Evolutionary conservation across 352 stramenopile species (phyloP), one percentile per base, ranked within the genome.

Genomic region (Thraustotheca clavata): DNA sequence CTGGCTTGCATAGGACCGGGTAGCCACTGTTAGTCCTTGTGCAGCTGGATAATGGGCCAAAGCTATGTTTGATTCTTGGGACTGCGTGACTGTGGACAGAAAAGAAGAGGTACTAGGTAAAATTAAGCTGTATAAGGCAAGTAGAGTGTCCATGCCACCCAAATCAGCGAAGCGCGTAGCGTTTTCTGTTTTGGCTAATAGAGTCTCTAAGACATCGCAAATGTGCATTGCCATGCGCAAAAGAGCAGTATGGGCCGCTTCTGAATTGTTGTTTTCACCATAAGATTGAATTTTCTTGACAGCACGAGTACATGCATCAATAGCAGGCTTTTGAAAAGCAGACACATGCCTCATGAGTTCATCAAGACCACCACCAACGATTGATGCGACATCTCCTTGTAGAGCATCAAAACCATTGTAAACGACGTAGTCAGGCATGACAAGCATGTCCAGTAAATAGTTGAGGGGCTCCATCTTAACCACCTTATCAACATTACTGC

Each of bases 321-420:
- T 86, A 7, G 91, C 79, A 33, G 82, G 70, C 35, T 82, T 79
- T 52, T 93, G 89, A 41, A 98, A 85, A 32, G 72, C 83, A 33
- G 89, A 82, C 40, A 97, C 87, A 71, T 98, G 94, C 4, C 95
- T 85, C 89, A 98, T 98, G 24, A 98, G 73, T 73, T 99, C 95
- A 71, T 98, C 97, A 35, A 98, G 75, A 11, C 94, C 94, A 5
- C 87, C 89, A 1, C 94, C 95, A 47, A 98, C 83, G 34, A 97
- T 93, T 12, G 89, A 83, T 22, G 91, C 81, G 49, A 98, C 90
- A 69, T 98, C 95, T 43, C 88, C 91, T 49, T 98, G 79, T 9
- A 98, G 77, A 61, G 87, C 97, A 40, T 96, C 70, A 67, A 77
- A 70, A 63, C 77, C 78, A 84, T 98, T 67, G 36, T 88, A 78